Percentiles rank a stretch among this genome's conserved stretches.
Conservation (phyloP, 208 protist genomes). For the Trypanosoma platydactyli region DNA sequence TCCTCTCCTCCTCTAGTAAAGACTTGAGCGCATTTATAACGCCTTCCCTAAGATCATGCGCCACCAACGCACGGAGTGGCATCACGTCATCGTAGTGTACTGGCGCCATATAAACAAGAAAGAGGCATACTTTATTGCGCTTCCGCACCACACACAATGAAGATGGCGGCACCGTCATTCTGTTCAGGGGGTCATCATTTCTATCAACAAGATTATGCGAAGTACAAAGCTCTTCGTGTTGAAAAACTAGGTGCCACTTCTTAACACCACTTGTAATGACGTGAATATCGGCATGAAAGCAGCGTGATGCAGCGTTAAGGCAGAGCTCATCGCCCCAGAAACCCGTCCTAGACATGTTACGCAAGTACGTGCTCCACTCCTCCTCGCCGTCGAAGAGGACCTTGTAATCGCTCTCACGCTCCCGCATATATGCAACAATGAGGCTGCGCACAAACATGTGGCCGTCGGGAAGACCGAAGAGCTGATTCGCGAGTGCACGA, state of each 20-base stretch:
- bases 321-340: conserved; percentile 87
- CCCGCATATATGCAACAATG: conserved; percentile 67
- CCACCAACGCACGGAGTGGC: conserved; percentile 27
- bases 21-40: conserved; percentile 47
- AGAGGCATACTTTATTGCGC: conserved; percentile 46
- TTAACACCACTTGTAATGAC: conserved; percentile 75
- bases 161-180: background rate
- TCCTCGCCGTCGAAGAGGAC: conserved; percentile 63
- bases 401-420: conserved; percentile 52
- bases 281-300: conserved; percentile 83
- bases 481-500: conserved; percentile 65
- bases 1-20: conserved; percentile 25
- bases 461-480: conserved; percentile 58
- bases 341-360: conserved; percentile 53
- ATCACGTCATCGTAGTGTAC: conserved; percentile 87
- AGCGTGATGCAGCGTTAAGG: conserved; percentile 81
- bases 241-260: conserved; percentile 85
- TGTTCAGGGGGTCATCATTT: background rate
- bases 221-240: conserved; percentile 55
- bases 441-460: conserved; percentile 67
- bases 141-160: background rate
- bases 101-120: conserved; percentile 70
- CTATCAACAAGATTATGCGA: conserved; percentile 22
- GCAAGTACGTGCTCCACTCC: conserved; percentile 61
- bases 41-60: conserved; percentile 40